Percentiles rank a stretch among this genome's conserved stretches.
These are phyloP conservation scores for Eutrema heterophyllum DNA, from an alignment of 345 rosid genomes.

Conservation along the genomic window DNA sequence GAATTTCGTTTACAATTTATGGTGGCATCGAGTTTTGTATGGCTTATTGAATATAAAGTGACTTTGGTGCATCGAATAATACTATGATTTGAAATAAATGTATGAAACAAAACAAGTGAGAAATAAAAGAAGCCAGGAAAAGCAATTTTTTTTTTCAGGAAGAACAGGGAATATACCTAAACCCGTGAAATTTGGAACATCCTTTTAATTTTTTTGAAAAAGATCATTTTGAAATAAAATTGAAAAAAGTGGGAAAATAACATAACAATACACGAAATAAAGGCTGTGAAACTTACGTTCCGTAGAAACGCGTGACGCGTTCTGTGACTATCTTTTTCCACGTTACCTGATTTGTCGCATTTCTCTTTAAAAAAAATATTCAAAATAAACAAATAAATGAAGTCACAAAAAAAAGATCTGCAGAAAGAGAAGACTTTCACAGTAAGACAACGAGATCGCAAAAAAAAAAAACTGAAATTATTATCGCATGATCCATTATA, in stretches of 20 bases:
- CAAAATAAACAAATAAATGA: neutral
- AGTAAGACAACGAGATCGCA: slow-evolving; percentile 2
- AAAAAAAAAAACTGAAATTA: neutral
- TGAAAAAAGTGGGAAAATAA: neutral
- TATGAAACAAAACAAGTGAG: neutral
- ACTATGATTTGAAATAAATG: neutral
- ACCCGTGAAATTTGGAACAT: slow-evolving; percentile 20
- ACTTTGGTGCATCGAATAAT: neutral
- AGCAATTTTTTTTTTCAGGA: neutral
- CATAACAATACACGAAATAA: neutral
- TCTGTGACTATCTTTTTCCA: slow-evolving; percentile 25
- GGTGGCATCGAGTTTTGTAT: slow-evolving; percentile 10
- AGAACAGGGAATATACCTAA: neutral
- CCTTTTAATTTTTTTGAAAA: neutral
- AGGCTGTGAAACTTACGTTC: slow-evolving; percentile 9
- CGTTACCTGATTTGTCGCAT: slow-evolving; percentile 36
- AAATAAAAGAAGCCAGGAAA: neutral
- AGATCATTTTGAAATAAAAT: neutral
- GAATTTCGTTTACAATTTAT: slow-evolving; percentile 17
- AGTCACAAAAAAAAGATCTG: neutral
- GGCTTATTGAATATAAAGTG: neutral
- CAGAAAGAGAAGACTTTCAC: slow-evolving; percentile 11
- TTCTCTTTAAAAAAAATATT: neutral
- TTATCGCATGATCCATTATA: slow-evolving; percentile 9
- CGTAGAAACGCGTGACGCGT: slow-evolving; percentile 13